Percentiles rank a stretch among this genome's conserved stretches.
Evolutionary conservation across 345 rosid species (phyloP).

Genomic region (Pistacia atlantica): DNA sequence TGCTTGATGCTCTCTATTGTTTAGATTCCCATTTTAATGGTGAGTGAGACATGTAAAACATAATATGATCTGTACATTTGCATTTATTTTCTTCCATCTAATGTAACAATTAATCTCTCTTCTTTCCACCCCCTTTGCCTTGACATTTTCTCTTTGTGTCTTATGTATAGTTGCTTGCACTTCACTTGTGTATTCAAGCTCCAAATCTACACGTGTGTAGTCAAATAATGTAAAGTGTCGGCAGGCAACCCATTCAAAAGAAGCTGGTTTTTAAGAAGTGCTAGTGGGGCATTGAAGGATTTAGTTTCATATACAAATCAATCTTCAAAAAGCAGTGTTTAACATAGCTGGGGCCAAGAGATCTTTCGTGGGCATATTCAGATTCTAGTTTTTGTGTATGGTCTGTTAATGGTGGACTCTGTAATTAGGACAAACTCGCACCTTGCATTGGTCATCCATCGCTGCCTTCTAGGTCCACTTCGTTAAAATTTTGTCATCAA

Average conservation of each 20-base stretch:
- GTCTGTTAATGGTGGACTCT: not conserved
- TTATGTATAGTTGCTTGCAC: not conserved
- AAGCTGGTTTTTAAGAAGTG: not conserved
- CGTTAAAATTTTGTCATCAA: constrained; percentile 8
- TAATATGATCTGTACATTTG: constrained; percentile 14
- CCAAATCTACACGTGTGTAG: not conserved
- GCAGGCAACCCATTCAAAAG: constrained; percentile 19
- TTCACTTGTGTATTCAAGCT: not conserved
- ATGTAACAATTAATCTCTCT: constrained; percentile 8
- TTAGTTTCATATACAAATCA: not conserved
- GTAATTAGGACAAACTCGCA: not conserved
- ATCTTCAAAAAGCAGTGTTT: not conserved
- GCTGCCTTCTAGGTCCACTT: constrained; percentile 12
- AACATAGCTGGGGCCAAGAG: constrained; percentile 14
- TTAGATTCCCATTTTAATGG: constrained; percentile 6
- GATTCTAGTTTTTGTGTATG: constrained; percentile 18
- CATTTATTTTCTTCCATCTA: not conserved
- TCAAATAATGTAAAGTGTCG: constrained; percentile 24
- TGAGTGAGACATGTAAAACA: constrained; percentile 11
- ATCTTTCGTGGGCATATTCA: constrained; percentile 17
- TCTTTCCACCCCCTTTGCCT: not conserved
- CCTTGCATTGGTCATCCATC: not conserved
- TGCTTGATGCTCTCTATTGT: constrained; percentile 12
- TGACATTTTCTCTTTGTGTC: not conserved
- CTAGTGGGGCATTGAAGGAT: not conserved